Base-by-base conservation (phyloP, 2,329 filamentous ascomycete species). In the Arthrobotrys conoides region DNA sequence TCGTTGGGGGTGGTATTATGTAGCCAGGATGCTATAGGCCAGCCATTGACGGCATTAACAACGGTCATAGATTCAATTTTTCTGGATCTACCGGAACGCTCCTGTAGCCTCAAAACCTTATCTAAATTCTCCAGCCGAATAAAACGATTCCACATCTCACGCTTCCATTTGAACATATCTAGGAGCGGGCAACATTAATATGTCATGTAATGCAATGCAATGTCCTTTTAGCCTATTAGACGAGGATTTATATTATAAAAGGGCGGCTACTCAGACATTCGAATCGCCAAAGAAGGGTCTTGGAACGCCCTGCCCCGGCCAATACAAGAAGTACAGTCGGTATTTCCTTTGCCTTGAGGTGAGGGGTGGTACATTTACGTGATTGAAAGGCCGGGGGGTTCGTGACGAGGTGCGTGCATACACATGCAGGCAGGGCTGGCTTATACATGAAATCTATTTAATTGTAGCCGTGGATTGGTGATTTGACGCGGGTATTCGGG, bases 251-350 rank as follows among this genome's bases (percentile, higher is more conserved):
- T 30, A 61, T 41, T 18, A 20, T 38, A 20, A 41, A 41, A 59
- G 33, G 33, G 55, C 55, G 55, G 55, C 55, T 59, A 59, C 55
- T 59, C 30, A 33, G 33, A 59, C 55, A 41, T 36, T 61, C 57
- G 57, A 44, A 61, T 41, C 57, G 57, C 36, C 36, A 1, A 38
- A 27, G 57, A 61, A 44, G 57, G 36, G 36, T 61, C 8, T 5
- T 24, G 10, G 36, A 44, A 61, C 3, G n/a, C 5, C 10, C 14
- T 6, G 1, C 18, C 20, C 20, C 36, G 22, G 12, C 57, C 36
- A 61, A 20, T 61, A 20, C 14, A n/a, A 61, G 18, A 61, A 36
- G 22, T 61, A 38, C 53, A 27, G 53, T 38, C 14, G 53, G 27
- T 30, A 4, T 44, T n/a, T 18, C 14, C 18, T n/a, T 18, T n/a